Evolutionary conservation across 805 yeast genomes (phyloP).

Genomic region (Wickerhamomyces kurtzmanii): DNA sequence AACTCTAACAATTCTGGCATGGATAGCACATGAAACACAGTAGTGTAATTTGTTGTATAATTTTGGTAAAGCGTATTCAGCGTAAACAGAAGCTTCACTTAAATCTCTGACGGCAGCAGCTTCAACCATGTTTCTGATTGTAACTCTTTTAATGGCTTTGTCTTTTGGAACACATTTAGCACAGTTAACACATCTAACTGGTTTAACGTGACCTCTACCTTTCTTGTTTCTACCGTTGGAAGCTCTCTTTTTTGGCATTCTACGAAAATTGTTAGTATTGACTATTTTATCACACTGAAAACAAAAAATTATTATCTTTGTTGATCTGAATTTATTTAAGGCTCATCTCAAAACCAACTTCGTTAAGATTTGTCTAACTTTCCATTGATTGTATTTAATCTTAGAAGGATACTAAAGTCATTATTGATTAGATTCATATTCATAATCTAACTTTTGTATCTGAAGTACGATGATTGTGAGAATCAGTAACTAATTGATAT

Average conservation of each 20-base stretch:
- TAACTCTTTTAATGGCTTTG: constrained; percentile 99
- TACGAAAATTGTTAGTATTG: constrained; percentile 13
- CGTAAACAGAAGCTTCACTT: constrained; percentile 98
- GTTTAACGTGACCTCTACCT: constrained; percentile 99
- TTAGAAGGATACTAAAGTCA: no score
- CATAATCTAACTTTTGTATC: no score
- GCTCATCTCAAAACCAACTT: no score
- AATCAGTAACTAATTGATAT: no score
- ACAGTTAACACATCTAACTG: constrained; percentile 99
- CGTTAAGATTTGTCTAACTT: no score
- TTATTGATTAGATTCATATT: no score
- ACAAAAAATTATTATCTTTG: no score
- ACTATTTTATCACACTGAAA: no score
- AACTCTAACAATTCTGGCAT: constrained; percentile 99
- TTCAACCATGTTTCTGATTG: constrained; percentile 99
- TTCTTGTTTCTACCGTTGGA: constrained; percentile 99
- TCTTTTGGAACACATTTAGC: constrained; percentile 99
- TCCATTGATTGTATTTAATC: no score
- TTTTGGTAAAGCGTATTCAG: constrained; percentile 99
- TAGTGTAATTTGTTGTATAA: constrained; percentile 99
- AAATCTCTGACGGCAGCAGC: constrained; percentile 99
- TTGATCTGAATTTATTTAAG: no score
- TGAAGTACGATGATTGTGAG: no score
- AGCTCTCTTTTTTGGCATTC: constrained; percentile 99
- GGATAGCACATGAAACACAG: constrained; percentile 99